A percentile compares a stretch with the other conserved stretches of the same genome.
Conservation (phyloP, 768 basidiomycete genomes). For the Arthromyces matolae region DNA sequence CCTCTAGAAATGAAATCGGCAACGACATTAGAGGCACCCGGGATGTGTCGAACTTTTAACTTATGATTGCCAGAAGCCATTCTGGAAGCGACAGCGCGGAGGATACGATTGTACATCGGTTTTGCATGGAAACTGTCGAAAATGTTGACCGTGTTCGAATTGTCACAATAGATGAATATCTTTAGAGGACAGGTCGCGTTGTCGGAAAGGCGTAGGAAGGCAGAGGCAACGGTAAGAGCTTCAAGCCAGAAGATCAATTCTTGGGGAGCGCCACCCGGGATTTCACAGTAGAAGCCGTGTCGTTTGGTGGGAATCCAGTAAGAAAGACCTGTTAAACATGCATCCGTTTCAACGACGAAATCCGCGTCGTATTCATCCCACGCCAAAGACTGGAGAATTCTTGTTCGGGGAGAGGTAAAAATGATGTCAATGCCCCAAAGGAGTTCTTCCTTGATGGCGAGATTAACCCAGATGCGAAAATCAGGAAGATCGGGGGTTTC, state of each 20-base stretch:
- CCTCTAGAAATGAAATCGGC: conserved; percentile 21
- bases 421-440: conserved; percentile 28
- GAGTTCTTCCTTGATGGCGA: conserved; percentile 20
- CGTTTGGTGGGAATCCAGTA: conserved; percentile 18
- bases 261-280: neutral
- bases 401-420: conserved; percentile 13
- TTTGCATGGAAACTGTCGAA: too few relatives aligned
- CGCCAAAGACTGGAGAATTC: conserved; percentile 14
- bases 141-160: conserved; percentile 20
- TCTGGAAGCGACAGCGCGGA: conserved; percentile 14
- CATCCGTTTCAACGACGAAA: conserved; percentile 20
- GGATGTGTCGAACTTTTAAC: conserved; percentile 14
- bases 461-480: conserved; percentile 22
- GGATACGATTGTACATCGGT: conserved; percentile 21
- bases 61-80: conserved; percentile 7
- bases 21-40: conserved; percentile 15
- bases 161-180: conserved; percentile 23
- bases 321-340: conserved; percentile 18
- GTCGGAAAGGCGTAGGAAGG: conserved; percentile 2
- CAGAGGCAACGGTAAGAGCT: conserved; percentile 19
- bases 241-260: conserved; percentile 24
- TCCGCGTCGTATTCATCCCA: conserved; percentile 17
- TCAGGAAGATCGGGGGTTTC: conserved; percentile 14
- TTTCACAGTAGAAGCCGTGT: conserved; percentile 11
- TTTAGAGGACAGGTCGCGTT: neutral